Base-by-base conservation (phyloP, 2,329 filamentous ascomycete genomes). In the Metarhizium anisopliae region DNA sequence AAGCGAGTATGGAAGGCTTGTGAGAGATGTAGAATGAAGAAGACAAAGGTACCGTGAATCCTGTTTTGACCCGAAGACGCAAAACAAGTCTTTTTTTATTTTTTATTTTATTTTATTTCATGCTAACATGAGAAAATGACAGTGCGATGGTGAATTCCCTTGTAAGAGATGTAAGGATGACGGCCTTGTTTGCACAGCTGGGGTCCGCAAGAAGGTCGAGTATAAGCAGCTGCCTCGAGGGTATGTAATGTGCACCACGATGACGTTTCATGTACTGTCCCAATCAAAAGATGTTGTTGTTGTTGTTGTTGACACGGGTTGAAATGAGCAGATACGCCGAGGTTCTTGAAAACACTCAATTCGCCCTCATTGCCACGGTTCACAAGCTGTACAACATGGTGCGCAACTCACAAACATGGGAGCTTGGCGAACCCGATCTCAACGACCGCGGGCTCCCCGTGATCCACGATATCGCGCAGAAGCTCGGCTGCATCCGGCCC, bases 1-100 rank as follows among this genome's bases (percentile, higher is more conserved):
- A 85, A 85, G 72, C 74, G 83, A 61, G 82, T 85, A 55, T 85
- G 82, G 82, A 85, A 85, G 66, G 83, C 83, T 18, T 86, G 83
- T 60, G 82, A 85, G 69, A 73, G 83, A 61, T 86, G 82, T 73
- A 74, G 82, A 60, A 85, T 85, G 81, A 86, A 85, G 76, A 86
- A 86, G 74, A 86, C 83, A 54, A 85, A 85, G 81, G 82, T 83
- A 70, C 47, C 16, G 38, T 16, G 14, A 40, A 35, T 11, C 6
- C 6, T 11, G 32, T 25, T 25, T 25, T 4, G 3, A 25, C 25
- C 25, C 25, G 25, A 25, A 25, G 25, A 25, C 25, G 25, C 3
- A 25, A 25, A 25, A 25, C 25, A 1, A 25, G 25, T 25, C 25
- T 25, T 25, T 25, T 25, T 25, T 4, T 1, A 4, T 4, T 25